Conservation (phyloP, 352 stramenopile genomes). For the Pythium biforme region DNA sequence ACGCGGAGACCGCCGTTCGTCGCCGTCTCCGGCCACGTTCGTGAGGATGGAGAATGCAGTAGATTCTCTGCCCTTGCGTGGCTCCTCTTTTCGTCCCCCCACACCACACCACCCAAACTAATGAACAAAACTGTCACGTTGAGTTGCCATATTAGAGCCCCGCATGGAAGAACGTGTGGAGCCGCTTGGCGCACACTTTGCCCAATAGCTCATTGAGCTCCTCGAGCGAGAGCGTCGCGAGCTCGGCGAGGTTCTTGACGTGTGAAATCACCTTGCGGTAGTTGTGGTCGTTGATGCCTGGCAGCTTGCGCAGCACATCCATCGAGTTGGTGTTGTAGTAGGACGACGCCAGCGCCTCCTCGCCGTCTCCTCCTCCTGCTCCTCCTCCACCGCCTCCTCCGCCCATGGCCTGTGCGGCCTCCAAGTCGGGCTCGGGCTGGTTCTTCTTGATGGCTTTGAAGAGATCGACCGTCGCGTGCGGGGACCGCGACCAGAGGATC, state of each 20-base stretch:
- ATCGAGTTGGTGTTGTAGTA: conserved; percentile 91
- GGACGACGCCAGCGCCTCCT: conserved; percentile 55
- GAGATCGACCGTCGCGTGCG: conserved; percentile 87
- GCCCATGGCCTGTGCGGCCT: conserved; percentile 61
- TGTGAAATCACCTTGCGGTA: conserved; percentile 72
- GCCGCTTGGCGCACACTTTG: conserved; percentile 69
- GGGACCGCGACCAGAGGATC: conserved; percentile 94
- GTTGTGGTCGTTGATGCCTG: conserved; percentile 95
- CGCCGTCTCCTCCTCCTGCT: conserved; percentile 36
- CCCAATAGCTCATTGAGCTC: conserved; percentile 71
- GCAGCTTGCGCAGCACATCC: conserved; percentile 94
- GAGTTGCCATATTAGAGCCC: conserved; percentile 30
- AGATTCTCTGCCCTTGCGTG: neutral
- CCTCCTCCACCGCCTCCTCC: conserved; percentile 19
- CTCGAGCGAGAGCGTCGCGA: conserved; percentile 63
- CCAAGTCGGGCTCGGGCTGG: conserved; percentile 84
- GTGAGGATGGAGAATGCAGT: neutral
- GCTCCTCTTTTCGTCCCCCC: neutral
- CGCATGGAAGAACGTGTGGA: conserved; percentile 81
- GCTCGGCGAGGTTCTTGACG: conserved; percentile 72
- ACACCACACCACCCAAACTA: neutral
- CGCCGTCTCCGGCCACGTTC: no score
- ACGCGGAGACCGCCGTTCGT: no score
- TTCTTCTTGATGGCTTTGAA: conserved; percentile 84
- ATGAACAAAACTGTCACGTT: conserved; percentile 7